phyloP scores from a whole-genome alignment of 345 rosid species.

The Abelmoschus esculentus region DNA sequence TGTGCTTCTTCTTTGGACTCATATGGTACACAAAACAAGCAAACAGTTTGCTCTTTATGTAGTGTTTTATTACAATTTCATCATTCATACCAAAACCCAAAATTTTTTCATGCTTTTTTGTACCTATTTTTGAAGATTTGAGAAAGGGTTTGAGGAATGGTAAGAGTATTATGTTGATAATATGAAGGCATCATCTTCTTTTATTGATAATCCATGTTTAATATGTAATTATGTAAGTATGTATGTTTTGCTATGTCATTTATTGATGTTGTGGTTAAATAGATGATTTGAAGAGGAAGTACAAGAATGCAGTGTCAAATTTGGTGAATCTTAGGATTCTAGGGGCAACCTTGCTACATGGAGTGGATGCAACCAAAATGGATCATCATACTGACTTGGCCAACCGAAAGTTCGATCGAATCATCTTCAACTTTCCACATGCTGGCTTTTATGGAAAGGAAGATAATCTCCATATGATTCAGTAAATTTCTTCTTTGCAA shows the following conservation, averaged over 20 bases:
- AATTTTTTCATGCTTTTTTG: background rate
- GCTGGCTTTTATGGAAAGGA: constrained; percentile 52
- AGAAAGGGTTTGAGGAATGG: background rate
- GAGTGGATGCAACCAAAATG: constrained; percentile 52
- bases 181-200: too few species aligned
- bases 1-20: constrained; percentile 51
- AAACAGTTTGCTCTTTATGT: background rate
- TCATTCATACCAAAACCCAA: too few species aligned
- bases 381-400: constrained; percentile 23
- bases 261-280: background rate
- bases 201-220: too few species aligned
- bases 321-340: constrained; percentile 21
- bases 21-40: constrained; percentile 19
- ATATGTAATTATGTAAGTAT: too few species aligned
- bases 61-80: too few species aligned
- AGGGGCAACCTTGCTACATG: constrained; percentile 38
- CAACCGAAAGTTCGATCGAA: constrained; percentile 34
- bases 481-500: background rate
- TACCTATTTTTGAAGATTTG: background rate
- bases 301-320: constrained; percentile 39
- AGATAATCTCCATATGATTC: constrained; percentile 4
- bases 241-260: background rate
- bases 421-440: constrained; percentile 53
- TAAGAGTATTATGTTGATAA: too few species aligned
- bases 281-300: constrained; percentile 32